A percentile compares a stretch with the other conserved stretches of the same genome.
These are phyloP conservation scores for Fragilaria crotonensis DNA, from an alignment of 108 stramenopile genomes.

Conservation along the genomic window DNA sequence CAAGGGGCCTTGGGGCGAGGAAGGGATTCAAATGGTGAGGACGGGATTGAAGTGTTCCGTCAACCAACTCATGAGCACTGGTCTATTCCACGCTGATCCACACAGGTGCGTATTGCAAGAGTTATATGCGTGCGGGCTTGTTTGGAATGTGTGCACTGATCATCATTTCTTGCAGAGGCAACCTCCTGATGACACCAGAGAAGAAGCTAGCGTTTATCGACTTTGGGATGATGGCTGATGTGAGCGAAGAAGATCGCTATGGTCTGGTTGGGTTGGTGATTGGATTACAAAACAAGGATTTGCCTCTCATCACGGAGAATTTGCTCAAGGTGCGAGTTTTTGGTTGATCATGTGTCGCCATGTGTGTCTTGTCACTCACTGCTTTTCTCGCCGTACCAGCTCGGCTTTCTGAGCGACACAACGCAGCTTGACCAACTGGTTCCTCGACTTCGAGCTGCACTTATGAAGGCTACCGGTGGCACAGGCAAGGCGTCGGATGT, in stretches of 20 bases:
- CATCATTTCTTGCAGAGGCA: slow-evolving; percentile 27
- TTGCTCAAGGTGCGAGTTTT: slow-evolving; percentile 51
- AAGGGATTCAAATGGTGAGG: slow-evolving; percentile 80
- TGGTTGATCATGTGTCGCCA: neutral
- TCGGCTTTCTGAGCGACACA: slow-evolving; percentile 82
- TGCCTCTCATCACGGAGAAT: slow-evolving; percentile 77
- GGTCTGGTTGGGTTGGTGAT: slow-evolving; percentile 85
- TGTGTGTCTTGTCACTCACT: slow-evolving; percentile 4
- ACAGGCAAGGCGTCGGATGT: slow-evolving; percentile 86
- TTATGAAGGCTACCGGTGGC: slow-evolving; percentile 76
- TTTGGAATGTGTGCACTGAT: slow-evolving; percentile 10
- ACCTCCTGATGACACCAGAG: slow-evolving; percentile 68
- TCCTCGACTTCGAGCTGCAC: slow-evolving; percentile 67
- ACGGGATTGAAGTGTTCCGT: slow-evolving; percentile 87
- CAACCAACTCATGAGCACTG: slow-evolving; percentile 78
- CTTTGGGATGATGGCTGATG: slow-evolving; percentile 94
- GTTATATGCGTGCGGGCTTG: slow-evolving; percentile 17
- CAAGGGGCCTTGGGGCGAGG: slow-evolving; percentile 84
- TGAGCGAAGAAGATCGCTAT: slow-evolving; percentile 85
- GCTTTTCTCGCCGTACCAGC: slow-evolving; percentile 21
- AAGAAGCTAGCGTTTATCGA: slow-evolving; percentile 80
- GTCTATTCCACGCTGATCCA: slow-evolving; percentile 44
- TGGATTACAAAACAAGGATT: slow-evolving; percentile 83
- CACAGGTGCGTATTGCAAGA: neutral
- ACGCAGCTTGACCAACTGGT: slow-evolving; percentile 73